Evolutionary conservation across 2,329 filamentous ascomycete species (phyloP).

Genomic region (Coniochaeta prunicola): DNA sequence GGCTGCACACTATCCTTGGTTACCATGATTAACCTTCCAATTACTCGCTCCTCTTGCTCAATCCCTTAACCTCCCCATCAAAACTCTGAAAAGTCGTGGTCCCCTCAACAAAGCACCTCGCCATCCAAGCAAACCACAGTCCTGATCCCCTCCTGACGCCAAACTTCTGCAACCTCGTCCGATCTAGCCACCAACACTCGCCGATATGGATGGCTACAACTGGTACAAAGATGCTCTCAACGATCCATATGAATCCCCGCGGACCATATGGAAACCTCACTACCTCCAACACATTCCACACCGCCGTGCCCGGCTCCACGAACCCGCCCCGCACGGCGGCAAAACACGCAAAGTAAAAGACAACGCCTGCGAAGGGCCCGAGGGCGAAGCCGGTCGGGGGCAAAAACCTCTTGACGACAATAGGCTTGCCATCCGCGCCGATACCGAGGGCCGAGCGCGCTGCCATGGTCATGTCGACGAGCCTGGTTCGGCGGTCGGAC

Average conservation of each 20-base stretch:
- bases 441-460: constrained; percentile 53
- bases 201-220: constrained; percentile 57
- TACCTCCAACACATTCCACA: constrained; percentile 41
- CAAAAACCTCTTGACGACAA: constrained; percentile 32
- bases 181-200: constrained; percentile 53
- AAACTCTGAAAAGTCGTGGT: constrained; percentile 41
- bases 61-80: constrained; percentile 37
- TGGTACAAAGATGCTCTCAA: constrained; percentile 48
- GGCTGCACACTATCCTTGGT: not conserved
- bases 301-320: constrained; percentile 42
- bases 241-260: constrained; percentile 48
- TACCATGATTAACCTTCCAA: not conserved
- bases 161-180: constrained; percentile 36
- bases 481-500: constrained; percentile 58
- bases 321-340: constrained; percentile 35
- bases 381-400: constrained; percentile 37
- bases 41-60: constrained; percentile 20
- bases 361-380: constrained; percentile 46
- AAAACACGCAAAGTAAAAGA: constrained; percentile 46
- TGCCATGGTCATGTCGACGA: constrained; percentile 62
- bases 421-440: constrained; percentile 27
- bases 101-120: constrained; percentile 47
- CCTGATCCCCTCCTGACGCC: constrained; percentile 35
- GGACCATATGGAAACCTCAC: constrained; percentile 49
- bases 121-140: constrained; percentile 51